Evolutionary conservation across 2,329 filamentous ascomycete genomes (phyloP), one percentile per base, ranked within the genome.

Genomic region (Sporothrix humicola): DNA sequence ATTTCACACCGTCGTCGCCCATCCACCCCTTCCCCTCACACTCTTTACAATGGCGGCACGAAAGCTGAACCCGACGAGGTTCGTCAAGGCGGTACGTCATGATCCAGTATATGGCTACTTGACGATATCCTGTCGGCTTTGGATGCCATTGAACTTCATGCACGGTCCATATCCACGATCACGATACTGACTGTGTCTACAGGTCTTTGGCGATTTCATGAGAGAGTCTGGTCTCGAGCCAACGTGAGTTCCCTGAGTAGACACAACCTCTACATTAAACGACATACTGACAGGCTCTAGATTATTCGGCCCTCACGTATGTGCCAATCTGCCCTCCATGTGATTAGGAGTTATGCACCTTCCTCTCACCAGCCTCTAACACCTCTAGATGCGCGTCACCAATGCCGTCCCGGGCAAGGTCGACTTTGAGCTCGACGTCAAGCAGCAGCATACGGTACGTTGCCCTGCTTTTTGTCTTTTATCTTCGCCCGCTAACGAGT

Each of bases 151-250:
- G 4, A 1, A 37, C 2, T 37, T 5, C 5, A 37, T 37, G 7
- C 2, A 37, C 7, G 31, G 7, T 37, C 31, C 31, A 37, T 37
- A 37, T 37, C 31, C 31, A 37, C 31, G 31, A 37, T 3, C 3
- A 37, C 7, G 31, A 26, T 37, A 37, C 31, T 37, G 31, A 37
- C 23, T 66, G 44, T 46, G 37, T 69, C 13, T 10, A 13, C 37
- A 96, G 93, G 93, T 97, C 65, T 88, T 94, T 85, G 92, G 92
- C 81, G 95, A 93, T 1, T 98, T 98, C 82, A 89, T 93, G 84
- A 88, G 89, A 77, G 92, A 93, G 76, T 97, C 94, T 5, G 95
- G 95, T 7, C 84, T 98, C 23, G 95, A 98, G 82, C 94, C 94
- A 81, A 92, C 93, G 95, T 97, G 80, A 78, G 83, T 80, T 31